phyloP scores from a whole-genome alignment of 306 rosid genomes.

The Arachis stenosperma region DNA sequence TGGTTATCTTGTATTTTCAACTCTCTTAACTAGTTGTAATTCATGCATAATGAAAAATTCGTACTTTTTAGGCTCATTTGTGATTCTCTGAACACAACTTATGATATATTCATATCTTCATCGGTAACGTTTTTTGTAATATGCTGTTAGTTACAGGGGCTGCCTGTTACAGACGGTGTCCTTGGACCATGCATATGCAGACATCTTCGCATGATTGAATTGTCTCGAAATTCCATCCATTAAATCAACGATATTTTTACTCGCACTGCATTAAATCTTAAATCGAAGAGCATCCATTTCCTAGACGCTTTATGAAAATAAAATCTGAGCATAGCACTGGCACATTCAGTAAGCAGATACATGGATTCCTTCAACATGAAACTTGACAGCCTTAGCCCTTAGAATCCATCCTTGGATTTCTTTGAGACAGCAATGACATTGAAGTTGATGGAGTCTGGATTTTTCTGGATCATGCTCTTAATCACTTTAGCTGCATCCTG shows the following conservation, averaged over 20 bases:
- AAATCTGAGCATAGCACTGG: neutral
- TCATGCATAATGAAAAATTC: neutral
- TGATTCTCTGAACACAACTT: no score
- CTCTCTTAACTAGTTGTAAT: neutral
- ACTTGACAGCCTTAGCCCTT: constrained; percentile 22
- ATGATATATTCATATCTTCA: neutral
- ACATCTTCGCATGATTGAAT: neutral
- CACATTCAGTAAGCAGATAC: neutral
- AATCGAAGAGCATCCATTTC: neutral
- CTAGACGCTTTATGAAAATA: constrained; percentile 3
- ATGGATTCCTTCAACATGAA: constrained; percentile 20
- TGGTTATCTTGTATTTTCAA: neutral
- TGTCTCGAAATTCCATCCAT: neutral
- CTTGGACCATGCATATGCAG: neutral
- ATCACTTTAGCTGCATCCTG: constrained; percentile 88
- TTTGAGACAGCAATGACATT: constrained; percentile 80
- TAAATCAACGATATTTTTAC: neutral
- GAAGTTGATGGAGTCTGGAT: constrained; percentile 72
- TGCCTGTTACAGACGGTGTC: neutral
- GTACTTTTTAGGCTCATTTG: neutral
- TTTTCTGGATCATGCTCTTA: constrained; percentile 65
- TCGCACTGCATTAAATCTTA: neutral
- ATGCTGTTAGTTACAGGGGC: neutral
- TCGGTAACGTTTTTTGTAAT: neutral
- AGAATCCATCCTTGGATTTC: constrained; percentile 42